These are phyloP conservation scores for Dactylella cylindrospora DNA, from an alignment of 2,329 filamentous ascomycete species.

Conservation along the genomic window DNA sequence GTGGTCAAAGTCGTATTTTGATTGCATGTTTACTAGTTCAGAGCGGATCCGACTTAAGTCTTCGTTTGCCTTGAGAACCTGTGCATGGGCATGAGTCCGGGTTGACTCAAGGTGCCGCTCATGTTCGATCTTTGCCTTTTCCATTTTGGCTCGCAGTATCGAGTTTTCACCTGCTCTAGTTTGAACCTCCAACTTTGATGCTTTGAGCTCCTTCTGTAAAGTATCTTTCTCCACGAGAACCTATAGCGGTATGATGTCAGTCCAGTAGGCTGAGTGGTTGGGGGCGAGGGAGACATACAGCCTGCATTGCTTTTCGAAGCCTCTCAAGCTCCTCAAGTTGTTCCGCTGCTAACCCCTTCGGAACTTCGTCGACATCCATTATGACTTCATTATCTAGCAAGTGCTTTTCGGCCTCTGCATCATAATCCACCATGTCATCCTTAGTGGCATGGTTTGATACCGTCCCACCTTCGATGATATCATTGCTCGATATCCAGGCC, in stretches of 20 bases:
- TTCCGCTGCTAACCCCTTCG: slow-evolving; percentile 12
- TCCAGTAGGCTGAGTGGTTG: no score
- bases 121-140: slow-evolving; percentile 27
- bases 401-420: slow-evolving; percentile 3
- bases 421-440: slow-evolving; percentile 40
- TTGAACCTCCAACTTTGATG: slow-evolving; percentile 16
- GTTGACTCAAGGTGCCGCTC: slow-evolving; percentile 25
- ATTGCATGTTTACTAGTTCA: slow-evolving; percentile 21
- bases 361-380: slow-evolving; percentile 22
- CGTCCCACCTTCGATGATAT: slow-evolving; percentile 4
- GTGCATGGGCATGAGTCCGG: slow-evolving; percentile 19
- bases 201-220: slow-evolving; percentile 31
- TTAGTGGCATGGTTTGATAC: slow-evolving; percentile 5
- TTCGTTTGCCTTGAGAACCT: slow-evolving; percentile 22
- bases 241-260: no score
- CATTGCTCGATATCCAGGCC: slow-evolving; percentile 31
- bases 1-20: slow-evolving; percentile 22
- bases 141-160: slow-evolving; percentile 34
- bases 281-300: no score
- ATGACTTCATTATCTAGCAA: background rate
- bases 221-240: slow-evolving; percentile 21
- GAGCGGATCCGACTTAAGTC: slow-evolving; percentile 13
- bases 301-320: slow-evolving; percentile 21
- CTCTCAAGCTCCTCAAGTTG: slow-evolving; percentile 28
- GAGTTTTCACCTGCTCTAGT: slow-evolving; percentile 31